Evolutionary conservation across 2,329 filamentous ascomycete species (phyloP), one percentile per base, ranked within the genome.

Genomic region (Aspergillus sp.): DNA sequence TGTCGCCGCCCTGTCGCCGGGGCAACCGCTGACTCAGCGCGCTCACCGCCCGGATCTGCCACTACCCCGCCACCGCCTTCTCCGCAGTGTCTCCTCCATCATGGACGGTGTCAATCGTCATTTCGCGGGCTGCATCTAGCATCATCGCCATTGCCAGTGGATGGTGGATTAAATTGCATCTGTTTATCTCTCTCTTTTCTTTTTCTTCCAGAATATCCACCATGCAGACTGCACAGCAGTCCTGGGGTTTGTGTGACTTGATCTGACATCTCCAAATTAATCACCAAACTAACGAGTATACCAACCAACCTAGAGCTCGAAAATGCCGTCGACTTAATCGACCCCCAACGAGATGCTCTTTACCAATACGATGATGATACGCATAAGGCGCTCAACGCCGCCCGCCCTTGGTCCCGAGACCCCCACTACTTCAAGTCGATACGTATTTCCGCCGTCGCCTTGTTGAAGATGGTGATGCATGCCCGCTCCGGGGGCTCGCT

Each of bases 391-490:
- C 78, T 86, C 52, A 77, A 76, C 49, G 70, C 77, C 8, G 73
- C 77, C 19, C 79, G 79, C 42, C 90, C 90, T 48, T 97, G 93
- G 93, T 73, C 72, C 39, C 74, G 73, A 37, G 83, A 96, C 61
- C 84, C 86, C 0, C 78, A 89, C 67, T 84, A 96, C 75, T 98
- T 97, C 79, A 94, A 91, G 65, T 79, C 86, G 42, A 89, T 97
- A 37, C 88, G 90, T 59, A 91, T 98, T 69, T 94, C 88, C 41
- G 90, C 93, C 46, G 85, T 95, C 9, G 93, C 93, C 5, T 80
- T 98, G 46, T 81, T 97, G 56, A 98, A 98, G 73, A 98, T 98
- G 93, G 89, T 94, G 52, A 97, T 96, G 88, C 93, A 98, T 66
- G 93, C 93, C 7, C 87, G 93, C n/a, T 90, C 89, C 0, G 93